phyloP scores from a whole-genome alignment of 139 green algal genomes.

The Choricystis sp. region DNA sequence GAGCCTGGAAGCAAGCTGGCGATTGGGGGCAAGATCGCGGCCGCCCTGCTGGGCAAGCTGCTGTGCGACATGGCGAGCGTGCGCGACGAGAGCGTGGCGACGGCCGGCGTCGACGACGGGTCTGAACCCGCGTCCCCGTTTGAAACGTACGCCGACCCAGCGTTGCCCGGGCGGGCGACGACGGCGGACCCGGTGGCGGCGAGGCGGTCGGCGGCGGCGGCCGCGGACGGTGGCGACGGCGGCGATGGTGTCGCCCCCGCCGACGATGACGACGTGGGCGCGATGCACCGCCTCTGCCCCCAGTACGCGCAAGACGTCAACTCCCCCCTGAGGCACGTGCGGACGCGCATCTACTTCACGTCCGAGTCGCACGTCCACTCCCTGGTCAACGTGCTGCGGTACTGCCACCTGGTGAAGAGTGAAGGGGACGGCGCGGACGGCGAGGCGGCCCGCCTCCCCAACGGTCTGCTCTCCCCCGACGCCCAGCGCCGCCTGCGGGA shows the following conservation, averaged over 20 bases:
- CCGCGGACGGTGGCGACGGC: not conserved
- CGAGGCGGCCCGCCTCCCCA: not conserved
- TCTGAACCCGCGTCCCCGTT: constrained; percentile 9
- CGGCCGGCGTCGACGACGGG: constrained; percentile 15
- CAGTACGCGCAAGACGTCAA: constrained; percentile 86
- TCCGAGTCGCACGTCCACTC: constrained; percentile 89
- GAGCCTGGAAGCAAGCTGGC: constrained; percentile 44
- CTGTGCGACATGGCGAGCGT: constrained; percentile 78
- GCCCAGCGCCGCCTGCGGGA: constrained; percentile 29
- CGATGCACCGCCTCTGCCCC: constrained; percentile 55
- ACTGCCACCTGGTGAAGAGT: constrained; percentile 34
- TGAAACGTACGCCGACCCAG: constrained; percentile 5
- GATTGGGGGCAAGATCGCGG: constrained; percentile 52
- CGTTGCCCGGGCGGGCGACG: not conserved
- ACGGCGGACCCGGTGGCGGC: constrained; percentile 1
- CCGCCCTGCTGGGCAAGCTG: constrained; percentile 78
- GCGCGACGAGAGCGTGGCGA: constrained; percentile 48
- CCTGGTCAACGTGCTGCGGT: constrained; percentile 85
- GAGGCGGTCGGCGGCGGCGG: not conserved
- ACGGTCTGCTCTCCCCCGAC: constrained; percentile 16
- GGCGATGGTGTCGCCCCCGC: not conserved
- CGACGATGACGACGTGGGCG: constrained; percentile 10
- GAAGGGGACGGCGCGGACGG: not conserved
- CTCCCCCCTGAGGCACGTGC: constrained; percentile 84
- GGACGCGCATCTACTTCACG: constrained; percentile 98